Percentiles rank a stretch among this genome's conserved stretches.
phyloP scores from a whole-genome alignment of 106 monocot genomes.

The Alisma plantagoaquatica region DNA sequence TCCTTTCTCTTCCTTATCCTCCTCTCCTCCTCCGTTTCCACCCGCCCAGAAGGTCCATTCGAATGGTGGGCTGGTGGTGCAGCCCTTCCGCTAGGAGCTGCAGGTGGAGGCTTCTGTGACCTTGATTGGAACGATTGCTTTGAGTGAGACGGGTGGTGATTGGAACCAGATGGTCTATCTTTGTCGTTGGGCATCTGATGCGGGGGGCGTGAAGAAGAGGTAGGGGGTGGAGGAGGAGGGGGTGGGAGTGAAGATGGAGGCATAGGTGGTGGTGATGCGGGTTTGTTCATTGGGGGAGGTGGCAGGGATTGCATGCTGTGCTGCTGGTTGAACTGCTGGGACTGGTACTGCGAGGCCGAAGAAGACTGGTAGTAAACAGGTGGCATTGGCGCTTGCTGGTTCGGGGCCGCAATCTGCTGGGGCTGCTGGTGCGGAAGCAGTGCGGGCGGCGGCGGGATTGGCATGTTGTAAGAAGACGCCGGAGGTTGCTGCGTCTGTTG shows the following conservation, averaged over 20 bases:
- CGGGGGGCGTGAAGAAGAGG: neutral
- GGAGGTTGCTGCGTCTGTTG: conserved; percentile 2
- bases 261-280: conserved; percentile 17
- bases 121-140: conserved; percentile 1
- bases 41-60: conserved; percentile 18
- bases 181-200: neutral
- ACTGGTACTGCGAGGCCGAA: conserved; percentile 7
- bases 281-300: conserved; percentile 10
- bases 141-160: neutral
- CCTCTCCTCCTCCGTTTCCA: conserved; percentile 90
- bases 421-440: conserved; percentile 1
- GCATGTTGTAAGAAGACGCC: neutral
- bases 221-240: conserved; percentile 8
- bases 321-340: conserved; percentile 19
- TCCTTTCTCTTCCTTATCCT: conserved; percentile 63
- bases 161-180: neutral
- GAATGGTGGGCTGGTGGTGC: neutral
- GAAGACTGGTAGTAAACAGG: too few species aligned
- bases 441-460: conserved; percentile 11
- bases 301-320: conserved; percentile 19
- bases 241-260: conserved; percentile 24
- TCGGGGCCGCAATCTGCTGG: too few species aligned
- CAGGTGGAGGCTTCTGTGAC: neutral
- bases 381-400: too few species aligned
- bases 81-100: neutral